Base-by-base conservation (phyloP, 1,284 basidiomycete genomes). In the Melampsora larici-populina region DNA sequence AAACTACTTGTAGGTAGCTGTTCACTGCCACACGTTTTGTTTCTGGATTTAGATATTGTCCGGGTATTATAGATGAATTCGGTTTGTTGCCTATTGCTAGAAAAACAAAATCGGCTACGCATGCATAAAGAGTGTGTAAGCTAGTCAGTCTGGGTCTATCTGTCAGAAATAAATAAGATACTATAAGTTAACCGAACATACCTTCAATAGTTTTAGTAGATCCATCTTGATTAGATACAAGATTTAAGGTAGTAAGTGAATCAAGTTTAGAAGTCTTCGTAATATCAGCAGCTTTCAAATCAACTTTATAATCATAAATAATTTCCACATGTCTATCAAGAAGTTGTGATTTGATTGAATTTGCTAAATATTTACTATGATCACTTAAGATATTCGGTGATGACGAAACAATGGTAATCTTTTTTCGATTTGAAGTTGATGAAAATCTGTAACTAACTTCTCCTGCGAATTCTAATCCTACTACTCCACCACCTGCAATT, bases 101-200 rank as follows among this genome's bases (percentile, higher is more conserved):
- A 29, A 77, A 77, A n/a, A 77, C 67, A 64, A 77, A 77, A 70
- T 77, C 75, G 60, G 67, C 75, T 77, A 51, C 2, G 21, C 4
- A 58, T 11, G 40, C 11, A 43, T 1, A 13, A 43, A 36, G 3
- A 36, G 36, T 36, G 36, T 36, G n/a, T 36, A 36, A 9, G 4
- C 9, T 43, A 8, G 1, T 58, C 15, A 58, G 29, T 58, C 29
- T 58, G 29, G 18, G 51, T 55, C 17, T 18, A 4, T 55, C 51
- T 15, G 17, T 46, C 67, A 17, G 31, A 64, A 17, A 49, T 49
- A 11, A 66, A 29, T 18, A 55, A 26, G 29, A 29, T 33, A 15
- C 33, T 13, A 60, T 24, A 69, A 2, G 40, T 29, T 1, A 24
- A n/a, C 2, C 2, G 55, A 58, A 58, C 67, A 26, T 4, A 77